Evolutionary conservation across 257 asterid genomes (phyloP).

Genomic region (Salvia miltiorrhiza): DNA sequence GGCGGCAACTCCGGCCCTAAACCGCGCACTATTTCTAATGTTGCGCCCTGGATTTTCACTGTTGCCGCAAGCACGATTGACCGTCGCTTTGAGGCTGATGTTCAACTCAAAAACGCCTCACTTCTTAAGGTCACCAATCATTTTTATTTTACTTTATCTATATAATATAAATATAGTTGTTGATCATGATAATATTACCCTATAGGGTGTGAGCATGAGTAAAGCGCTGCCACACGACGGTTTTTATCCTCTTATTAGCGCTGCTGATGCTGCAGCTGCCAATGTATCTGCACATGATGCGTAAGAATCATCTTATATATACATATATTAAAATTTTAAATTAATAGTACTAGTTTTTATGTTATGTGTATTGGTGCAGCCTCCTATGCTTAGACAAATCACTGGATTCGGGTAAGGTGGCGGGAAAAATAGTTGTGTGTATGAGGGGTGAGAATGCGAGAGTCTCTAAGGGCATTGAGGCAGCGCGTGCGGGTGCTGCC

Average conservation of each 20-base stretch:
- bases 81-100: slow-evolving; percentile 28
- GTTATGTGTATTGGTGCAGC: slow-evolving; percentile 24
- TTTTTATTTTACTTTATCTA: too few relatives aligned
- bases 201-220: slow-evolving; percentile 43
- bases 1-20: slow-evolving; percentile 57
- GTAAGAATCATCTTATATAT: slow-evolving; percentile 26
- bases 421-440: slow-evolving; percentile 63
- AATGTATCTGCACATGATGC: slow-evolving; percentile 32
- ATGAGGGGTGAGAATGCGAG: slow-evolving; percentile 35
- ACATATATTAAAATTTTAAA: too few relatives aligned
- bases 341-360: too few relatives aligned
- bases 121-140: background rate
- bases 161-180: too few relatives aligned
- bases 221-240: slow-evolving; percentile 22
- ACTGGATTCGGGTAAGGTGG: slow-evolving; percentile 41
- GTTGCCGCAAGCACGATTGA: slow-evolving; percentile 74
- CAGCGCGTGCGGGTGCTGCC: slow-evolving; percentile 50
- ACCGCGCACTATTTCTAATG: slow-evolving; percentile 38
- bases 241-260: slow-evolving; percentile 38
- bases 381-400: slow-evolving; percentile 31
- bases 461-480: slow-evolving; percentile 38
- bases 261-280: slow-evolving; percentile 30
- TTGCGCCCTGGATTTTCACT: slow-evolving; percentile 72
- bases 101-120: slow-evolving; percentile 31
- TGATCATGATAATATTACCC: too few relatives aligned